Evolutionary conservation across 345 rosid species (phyloP).

Genomic region (Boechera retrofracta): DNA sequence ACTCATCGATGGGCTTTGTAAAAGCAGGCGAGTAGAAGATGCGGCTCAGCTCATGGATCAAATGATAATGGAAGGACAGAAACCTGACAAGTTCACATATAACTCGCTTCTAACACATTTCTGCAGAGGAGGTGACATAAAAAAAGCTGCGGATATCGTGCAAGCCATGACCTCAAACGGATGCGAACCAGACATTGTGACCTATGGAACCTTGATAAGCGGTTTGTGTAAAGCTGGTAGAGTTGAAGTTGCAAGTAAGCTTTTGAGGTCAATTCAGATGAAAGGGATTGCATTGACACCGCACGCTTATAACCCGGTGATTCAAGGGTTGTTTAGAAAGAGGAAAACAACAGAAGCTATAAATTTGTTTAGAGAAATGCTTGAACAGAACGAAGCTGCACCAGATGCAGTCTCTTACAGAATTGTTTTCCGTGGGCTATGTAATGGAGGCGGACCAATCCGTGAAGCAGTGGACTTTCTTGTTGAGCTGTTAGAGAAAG

Average conservation of each 20-base stretch:
- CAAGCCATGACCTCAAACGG: slow-evolving; percentile 79
- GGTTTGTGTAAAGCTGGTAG: slow-evolving; percentile 93
- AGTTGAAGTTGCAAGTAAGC: slow-evolving; percentile 69
- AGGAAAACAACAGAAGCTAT: slow-evolving; percentile 69
- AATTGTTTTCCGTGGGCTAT: slow-evolving; percentile 77
- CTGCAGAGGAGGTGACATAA: slow-evolving; percentile 76
- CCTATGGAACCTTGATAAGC: slow-evolving; percentile 77
- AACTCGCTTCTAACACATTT: slow-evolving; percentile 76
- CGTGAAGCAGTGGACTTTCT: slow-evolving; percentile 83
- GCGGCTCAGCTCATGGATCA: slow-evolving; percentile 91
- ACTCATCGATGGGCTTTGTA: slow-evolving; percentile 87
- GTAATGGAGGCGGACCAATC: slow-evolving; percentile 78
- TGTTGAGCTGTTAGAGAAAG: slow-evolving; percentile 72
- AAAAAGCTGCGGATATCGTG: slow-evolving; percentile 87
- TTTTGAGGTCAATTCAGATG: slow-evolving; percentile 77
- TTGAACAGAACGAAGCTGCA: slow-evolving; percentile 56
- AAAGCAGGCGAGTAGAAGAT: slow-evolving; percentile 71
- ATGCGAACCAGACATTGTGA: slow-evolving; percentile 82
- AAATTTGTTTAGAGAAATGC: slow-evolving; percentile 87
- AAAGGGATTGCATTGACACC: slow-evolving; percentile 78
- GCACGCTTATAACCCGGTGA: slow-evolving; percentile 82
- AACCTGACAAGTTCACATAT: slow-evolving; percentile 85
- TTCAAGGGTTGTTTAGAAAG: slow-evolving; percentile 71
- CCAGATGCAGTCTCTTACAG: slow-evolving; percentile 68
- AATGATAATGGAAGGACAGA: slow-evolving; percentile 88